Evolutionary conservation across 495 filamentous ascomycete species (phyloP), one percentile per base, ranked within the genome.

Genomic region (Aspergillus wentii): DNA sequence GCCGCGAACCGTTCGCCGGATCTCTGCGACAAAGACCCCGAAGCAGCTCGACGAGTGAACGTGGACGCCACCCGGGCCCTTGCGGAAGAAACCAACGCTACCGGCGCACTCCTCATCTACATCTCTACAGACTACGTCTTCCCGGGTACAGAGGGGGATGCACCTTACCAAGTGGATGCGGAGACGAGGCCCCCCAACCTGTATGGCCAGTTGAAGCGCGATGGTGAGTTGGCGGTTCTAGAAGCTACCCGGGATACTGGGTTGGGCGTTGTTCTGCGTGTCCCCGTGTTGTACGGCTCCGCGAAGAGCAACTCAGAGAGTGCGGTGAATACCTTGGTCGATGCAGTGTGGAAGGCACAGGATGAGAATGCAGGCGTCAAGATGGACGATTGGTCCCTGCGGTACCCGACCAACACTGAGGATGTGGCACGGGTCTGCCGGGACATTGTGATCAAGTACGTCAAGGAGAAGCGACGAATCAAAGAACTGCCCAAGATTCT

Each of bases 51-150:
- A 40, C 73, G 66, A 22, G 63, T 95, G 44, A 96, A 96, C 54
- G 76, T 91, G 17, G 73, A 79, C 4, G 82, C 87, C 8, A 78
- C 85, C 11, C 66, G 69, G 20, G 49, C 54, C 15, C 77, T 96
- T 14, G 88, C 89, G 14, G 60, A 73, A 19, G 67, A 79, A 21
- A 83, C 85, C 49, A 72, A 78, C 13, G 48, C 64, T 11, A 75
- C 78, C 8, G 61, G 59, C n/a, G 78, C 81, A 44, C 56, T 94
- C 33, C 71, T 95, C 20, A 78, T 95, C 55, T 95, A 95, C 69
- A 94, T 96, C 55, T 92, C 86, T 1, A 95, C 90, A 27, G 90
- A 96, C 66, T 96, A 96, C 57, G 88, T 96, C 29, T 96, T 96
- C 54, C 66, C 88, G 1, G 90, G 90, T 11, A 69, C 49, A 14